phyloP scores from a whole-genome alignment of 2,329 filamentous ascomycete species.

The Raffaelea arxii region DNA sequence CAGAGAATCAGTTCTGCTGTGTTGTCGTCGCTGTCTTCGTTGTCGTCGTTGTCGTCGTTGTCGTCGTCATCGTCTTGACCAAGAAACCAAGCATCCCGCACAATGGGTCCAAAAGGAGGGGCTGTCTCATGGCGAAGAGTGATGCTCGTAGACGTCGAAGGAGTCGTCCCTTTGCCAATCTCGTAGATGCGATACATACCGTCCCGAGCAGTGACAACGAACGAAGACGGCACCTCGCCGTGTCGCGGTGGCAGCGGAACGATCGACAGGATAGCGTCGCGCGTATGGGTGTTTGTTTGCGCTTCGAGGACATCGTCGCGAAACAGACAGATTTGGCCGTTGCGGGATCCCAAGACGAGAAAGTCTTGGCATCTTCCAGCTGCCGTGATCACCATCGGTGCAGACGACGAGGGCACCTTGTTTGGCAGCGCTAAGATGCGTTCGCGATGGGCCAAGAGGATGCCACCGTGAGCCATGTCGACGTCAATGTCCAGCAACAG shows the following conservation, averaged over 20 bases:
- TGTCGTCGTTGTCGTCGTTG: too few species aligned
- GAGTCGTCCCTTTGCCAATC: slow-evolving; percentile 1
- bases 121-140: slow-evolving; percentile 55
- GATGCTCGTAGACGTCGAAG: slow-evolving; percentile 14
- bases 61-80: not conserved
- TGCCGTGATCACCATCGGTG: slow-evolving; percentile 7
- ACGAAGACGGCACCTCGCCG: slow-evolving; percentile 24
- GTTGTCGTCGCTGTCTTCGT: slow-evolving; percentile 17
- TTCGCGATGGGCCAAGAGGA: not conserved
- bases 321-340: slow-evolving; percentile 35
- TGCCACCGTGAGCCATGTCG: not conserved
- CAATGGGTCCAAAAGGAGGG: slow-evolving; percentile 63
- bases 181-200: slow-evolving; percentile 62
- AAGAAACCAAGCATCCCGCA: slow-evolving; percentile 61
- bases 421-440: slow-evolving; percentile 1
- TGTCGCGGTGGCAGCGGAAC: slow-evolving; percentile 28
- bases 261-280: slow-evolving; percentile 57
- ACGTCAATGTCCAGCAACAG: slow-evolving; percentile 3
- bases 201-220: slow-evolving; percentile 69
- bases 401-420: slow-evolving; percentile 1
- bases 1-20: slow-evolving; percentile 57
- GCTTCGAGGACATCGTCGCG: slow-evolving; percentile 20
- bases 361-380: slow-evolving; percentile 13
- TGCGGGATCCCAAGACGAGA: slow-evolving; percentile 46
- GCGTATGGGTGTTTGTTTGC: slow-evolving; percentile 12